These are phyloP conservation scores for Dothistroma pini DNA, from an alignment of 2,329 filamentous ascomycete species.

Conservation along the genomic window DNA sequence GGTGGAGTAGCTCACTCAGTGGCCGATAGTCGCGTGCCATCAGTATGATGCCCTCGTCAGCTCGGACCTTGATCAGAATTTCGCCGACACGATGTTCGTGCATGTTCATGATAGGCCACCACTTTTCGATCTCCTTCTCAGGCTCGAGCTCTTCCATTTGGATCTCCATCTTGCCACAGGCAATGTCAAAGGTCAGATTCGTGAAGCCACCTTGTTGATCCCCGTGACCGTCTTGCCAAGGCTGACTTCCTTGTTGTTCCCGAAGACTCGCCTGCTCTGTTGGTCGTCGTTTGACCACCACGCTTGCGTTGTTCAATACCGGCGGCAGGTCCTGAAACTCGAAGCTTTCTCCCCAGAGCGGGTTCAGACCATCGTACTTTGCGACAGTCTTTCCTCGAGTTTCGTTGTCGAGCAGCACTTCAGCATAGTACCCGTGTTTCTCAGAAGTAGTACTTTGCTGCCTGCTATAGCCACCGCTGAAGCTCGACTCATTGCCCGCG, in stretches of 20 bases:
- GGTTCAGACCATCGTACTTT: conserved; percentile 63
- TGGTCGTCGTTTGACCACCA: conserved; percentile 64
- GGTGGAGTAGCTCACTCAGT: conserved; percentile 77
- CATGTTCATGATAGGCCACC: conserved; percentile 75
- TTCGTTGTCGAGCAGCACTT: conserved; percentile 76
- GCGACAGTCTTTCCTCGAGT: conserved; percentile 71
- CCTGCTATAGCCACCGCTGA: conserved; percentile 24
- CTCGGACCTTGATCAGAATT: conserved; percentile 75
- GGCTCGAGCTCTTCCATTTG: conserved; percentile 73
- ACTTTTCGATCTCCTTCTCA: conserved; percentile 77
- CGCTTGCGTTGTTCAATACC: conserved; percentile 63
- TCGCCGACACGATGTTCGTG: conserved; percentile 74
- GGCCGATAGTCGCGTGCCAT: conserved; percentile 80
- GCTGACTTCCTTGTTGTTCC: conserved; percentile 35
- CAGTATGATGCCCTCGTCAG: conserved; percentile 87
- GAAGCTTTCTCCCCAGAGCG: conserved; percentile 79
- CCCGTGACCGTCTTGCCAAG: conserved; percentile 39
- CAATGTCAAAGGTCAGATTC: conserved; percentile 47
- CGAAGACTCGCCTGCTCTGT: conserved; percentile 30
- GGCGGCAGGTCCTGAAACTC: conserved; percentile 72
- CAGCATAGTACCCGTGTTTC: conserved; percentile 69
- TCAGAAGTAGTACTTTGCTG: conserved; percentile 18
- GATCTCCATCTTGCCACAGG: conserved; percentile 73
- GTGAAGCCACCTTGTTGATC: conserved; percentile 41
- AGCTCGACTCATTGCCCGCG: conserved; percentile 18